phyloP scores from a whole-genome alignment of 805 yeast species.

The Lachancea waltii region DNA sequence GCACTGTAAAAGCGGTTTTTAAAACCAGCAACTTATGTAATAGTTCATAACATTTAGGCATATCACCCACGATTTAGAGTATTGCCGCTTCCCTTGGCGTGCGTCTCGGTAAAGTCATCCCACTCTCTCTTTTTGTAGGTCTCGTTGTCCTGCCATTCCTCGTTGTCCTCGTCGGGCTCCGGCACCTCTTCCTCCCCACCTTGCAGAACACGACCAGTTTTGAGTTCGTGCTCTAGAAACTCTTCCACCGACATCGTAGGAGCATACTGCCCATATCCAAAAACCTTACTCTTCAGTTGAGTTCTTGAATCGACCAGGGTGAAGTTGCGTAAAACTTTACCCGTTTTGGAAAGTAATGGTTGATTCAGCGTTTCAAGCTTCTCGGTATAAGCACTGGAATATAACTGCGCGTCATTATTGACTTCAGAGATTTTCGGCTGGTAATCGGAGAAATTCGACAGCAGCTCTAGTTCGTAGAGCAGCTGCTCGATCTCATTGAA shows the following conservation, averaged over 20 bases:
- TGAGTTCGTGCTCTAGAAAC: slow-evolving; percentile 75
- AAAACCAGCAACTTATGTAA: not conserved
- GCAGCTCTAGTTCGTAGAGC: slow-evolving; percentile 59
- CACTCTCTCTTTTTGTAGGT: slow-evolving; percentile 77
- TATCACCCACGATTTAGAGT: slow-evolving; percentile 56
- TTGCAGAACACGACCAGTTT: slow-evolving; percentile 71
- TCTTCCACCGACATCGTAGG: slow-evolving; percentile 97
- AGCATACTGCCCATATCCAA: slow-evolving; percentile 85
- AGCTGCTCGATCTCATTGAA: slow-evolving; percentile 52
- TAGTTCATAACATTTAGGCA: not conserved
- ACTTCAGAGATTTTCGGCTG: too few relatives aligned
- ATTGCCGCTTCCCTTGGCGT: slow-evolving; percentile 87
- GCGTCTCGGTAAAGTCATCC: slow-evolving; percentile 89
- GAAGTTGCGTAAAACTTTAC: slow-evolving; percentile 80
- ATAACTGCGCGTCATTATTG: too few relatives aligned
- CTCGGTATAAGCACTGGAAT: slow-evolving; percentile 54
- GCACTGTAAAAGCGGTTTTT: slow-evolving; percentile 1
- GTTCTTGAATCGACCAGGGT: slow-evolving; percentile 58
- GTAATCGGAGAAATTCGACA: slow-evolving; percentile 37
- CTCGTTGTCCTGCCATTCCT: slow-evolving; percentile 50
- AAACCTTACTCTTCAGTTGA: slow-evolving; percentile 56
- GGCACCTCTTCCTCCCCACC: slow-evolving; percentile 35
- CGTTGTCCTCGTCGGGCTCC: slow-evolving; percentile 51
- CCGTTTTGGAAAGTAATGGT: slow-evolving; percentile 59
- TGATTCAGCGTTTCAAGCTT: slow-evolving; percentile 46